A percentile compares a stretch with the other conserved stretches of the same genome.
Evolutionary conservation across 1,284 basidiomycete genomes (phyloP).

Genomic region (Marasmius oreades): DNA sequence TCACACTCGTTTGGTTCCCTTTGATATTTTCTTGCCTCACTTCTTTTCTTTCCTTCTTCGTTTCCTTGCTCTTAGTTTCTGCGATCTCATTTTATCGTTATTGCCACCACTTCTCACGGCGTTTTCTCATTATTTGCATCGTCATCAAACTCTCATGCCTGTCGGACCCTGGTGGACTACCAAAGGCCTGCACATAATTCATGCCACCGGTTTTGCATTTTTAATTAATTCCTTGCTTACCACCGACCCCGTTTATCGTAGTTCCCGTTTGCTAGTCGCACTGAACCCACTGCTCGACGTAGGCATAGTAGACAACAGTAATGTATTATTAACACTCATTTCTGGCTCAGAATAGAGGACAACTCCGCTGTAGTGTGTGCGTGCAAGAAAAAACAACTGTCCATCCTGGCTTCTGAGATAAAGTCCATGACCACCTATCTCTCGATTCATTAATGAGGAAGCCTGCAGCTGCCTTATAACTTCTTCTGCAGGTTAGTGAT

Average conservation of each 20-base stretch:
- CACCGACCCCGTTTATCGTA: neutral
- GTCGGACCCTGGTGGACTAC: conserved; percentile 8
- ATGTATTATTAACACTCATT: conserved; percentile 10
- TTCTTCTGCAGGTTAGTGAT: conserved; percentile 31
- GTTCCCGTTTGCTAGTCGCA: conserved; percentile 10
- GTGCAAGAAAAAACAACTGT: neutral
- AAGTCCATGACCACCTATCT: no score
- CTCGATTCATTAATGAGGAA: no score
- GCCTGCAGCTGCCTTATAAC: no score
- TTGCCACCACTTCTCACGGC: neutral
- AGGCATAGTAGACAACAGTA: conserved; percentile 10
- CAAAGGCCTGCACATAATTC: conserved; percentile 9
- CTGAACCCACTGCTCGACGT: conserved; percentile 7
- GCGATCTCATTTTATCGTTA: conserved; percentile 13
- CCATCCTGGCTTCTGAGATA: neutral
- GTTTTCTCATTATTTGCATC: neutral
- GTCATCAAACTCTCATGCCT: conserved; percentile 6
- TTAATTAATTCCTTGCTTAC: neutral
- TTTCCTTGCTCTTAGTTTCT: conserved; percentile 22
- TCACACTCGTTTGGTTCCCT: conserved; percentile 21
- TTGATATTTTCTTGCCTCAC: conserved; percentile 19
- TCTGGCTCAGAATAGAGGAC: conserved; percentile 1
- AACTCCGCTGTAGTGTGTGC: neutral
- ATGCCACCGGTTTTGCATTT: conserved; percentile 2
- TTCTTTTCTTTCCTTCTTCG: conserved; percentile 23